Percentiles rank a stretch among this genome's conserved stretches.
Evolutionary conservation across 371 early-diverging fungal species (phyloP).

Genomic region (Mucor ambiguus): DNA sequence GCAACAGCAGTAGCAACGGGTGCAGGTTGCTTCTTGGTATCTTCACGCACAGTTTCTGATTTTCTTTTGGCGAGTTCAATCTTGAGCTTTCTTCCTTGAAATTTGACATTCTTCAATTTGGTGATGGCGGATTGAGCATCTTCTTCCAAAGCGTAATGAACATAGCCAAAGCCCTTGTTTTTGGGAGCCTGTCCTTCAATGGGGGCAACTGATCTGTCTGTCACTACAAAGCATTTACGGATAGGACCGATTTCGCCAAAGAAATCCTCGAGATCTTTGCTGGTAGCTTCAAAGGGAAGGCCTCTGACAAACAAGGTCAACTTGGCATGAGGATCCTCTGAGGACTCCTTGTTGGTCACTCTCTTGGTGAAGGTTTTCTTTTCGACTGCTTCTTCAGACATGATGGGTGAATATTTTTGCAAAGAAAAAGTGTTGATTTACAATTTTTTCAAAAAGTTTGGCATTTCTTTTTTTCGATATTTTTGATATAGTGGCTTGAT

Average conservation of each 20-base stretch:
- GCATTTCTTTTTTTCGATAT: conserved; percentile 2
- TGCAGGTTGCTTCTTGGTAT: conserved; percentile 26
- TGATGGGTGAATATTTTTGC: background rate
- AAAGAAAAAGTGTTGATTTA: background rate
- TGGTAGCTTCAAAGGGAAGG: conserved; percentile 80
- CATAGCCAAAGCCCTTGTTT: conserved; percentile 91
- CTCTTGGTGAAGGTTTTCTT: conserved; percentile 3
- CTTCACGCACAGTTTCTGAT: conserved; percentile 19
- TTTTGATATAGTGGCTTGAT: background rate
- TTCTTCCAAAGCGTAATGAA: conserved; percentile 84
- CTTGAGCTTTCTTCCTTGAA: conserved; percentile 66
- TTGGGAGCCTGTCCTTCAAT: conserved; percentile 35
- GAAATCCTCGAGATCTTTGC: conserved; percentile 81
- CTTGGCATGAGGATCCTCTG: conserved; percentile 40
- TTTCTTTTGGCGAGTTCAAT: conserved; percentile 74
- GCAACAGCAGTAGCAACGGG: background rate
- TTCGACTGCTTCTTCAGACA: conserved; percentile 25
- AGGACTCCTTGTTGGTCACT: conserved; percentile 12
- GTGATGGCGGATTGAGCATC: conserved; percentile 84
- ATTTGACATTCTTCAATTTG: conserved; percentile 70
- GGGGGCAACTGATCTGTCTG: conserved; percentile 33
- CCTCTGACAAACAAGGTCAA: conserved; percentile 87
- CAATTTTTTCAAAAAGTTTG: background rate
- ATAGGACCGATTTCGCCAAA: conserved; percentile 91
- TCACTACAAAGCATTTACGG: conserved; percentile 88